Conservation (phyloP, 768 basidiomycete species). For the Suillus bovinus region DNA sequence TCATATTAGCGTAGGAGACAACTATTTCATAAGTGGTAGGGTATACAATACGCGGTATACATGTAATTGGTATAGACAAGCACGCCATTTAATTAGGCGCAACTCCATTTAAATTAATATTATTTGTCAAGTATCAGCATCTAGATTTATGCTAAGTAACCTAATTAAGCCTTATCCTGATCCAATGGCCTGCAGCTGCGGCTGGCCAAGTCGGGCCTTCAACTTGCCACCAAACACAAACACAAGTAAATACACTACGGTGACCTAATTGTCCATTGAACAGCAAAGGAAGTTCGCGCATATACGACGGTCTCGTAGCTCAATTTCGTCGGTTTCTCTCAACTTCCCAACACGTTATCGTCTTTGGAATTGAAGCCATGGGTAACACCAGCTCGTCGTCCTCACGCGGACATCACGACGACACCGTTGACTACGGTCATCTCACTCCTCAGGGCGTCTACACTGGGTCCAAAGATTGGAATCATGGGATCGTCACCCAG, state of each 20-base stretch:
- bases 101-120: neutral
- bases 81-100: slow-evolving; percentile 2
- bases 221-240: slow-evolving; percentile 13
- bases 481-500: slow-evolving; percentile 81
- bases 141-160: too few species aligned
- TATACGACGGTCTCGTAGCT: slow-evolving; percentile 5
- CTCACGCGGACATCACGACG: slow-evolving; percentile 73
- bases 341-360: neutral
- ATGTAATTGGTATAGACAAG: neutral
- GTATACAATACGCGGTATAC: neutral
- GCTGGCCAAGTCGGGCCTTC: too few species aligned
- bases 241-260: slow-evolving; percentile 10
- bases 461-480: slow-evolving; percentile 85
- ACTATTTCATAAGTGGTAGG: too few species aligned
- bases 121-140: too few species aligned
- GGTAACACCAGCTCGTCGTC: slow-evolving; percentile 82
- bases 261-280: slow-evolving; percentile 14
- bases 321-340: slow-evolving; percentile 4
- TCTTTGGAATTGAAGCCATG: slow-evolving; percentile 44
- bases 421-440: slow-evolving; percentile 80
- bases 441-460: slow-evolving; percentile 86
- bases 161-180: too few species aligned
- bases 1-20: neutral
- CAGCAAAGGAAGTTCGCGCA: slow-evolving; percentile 8
- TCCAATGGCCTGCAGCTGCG: too few species aligned